Conservation (phyloP, 495 filamentous ascomycete genomes). For the Podospora sp. region DNA sequence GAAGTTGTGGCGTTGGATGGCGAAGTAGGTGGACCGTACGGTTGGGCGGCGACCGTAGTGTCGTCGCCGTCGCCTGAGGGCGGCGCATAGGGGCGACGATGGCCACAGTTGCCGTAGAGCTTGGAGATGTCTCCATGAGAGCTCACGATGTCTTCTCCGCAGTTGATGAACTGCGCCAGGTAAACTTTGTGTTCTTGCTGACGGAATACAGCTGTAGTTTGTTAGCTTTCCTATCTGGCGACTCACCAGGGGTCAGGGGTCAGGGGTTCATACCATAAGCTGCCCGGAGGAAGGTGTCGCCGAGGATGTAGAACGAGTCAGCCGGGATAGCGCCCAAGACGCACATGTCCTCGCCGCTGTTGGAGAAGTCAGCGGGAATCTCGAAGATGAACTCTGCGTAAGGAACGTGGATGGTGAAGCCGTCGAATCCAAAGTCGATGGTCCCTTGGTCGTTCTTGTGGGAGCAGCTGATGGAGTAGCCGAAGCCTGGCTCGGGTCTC, state of each 20-base stretch:
- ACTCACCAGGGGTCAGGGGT: neutral
- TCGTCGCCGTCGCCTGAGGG: neutral
- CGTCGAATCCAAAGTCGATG: slow-evolving; percentile 65
- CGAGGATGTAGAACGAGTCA: slow-evolving; percentile 47
- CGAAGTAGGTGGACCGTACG: neutral
- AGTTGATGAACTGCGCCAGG: slow-evolving; percentile 26
- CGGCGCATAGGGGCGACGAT: neutral
- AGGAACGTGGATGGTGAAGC: slow-evolving; percentile 65
- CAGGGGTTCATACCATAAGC: slow-evolving; percentile 58
- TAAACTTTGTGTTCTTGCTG: slow-evolving; percentile 32
- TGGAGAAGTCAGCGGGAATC: slow-evolving; percentile 26
- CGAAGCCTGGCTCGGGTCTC: slow-evolving; percentile 44
- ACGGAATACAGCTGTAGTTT: slow-evolving; percentile 25
- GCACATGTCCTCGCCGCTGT: slow-evolving; percentile 36
- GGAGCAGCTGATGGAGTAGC: slow-evolving; percentile 50
- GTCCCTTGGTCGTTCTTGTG: slow-evolving; percentile 56
- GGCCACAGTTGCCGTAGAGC: slow-evolving; percentile 23
- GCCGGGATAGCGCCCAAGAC: slow-evolving; percentile 42
- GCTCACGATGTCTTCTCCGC: slow-evolving; percentile 27
- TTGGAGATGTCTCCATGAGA: slow-evolving; percentile 23
- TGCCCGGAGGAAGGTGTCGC: slow-evolving; percentile 86
- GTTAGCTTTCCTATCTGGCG: neutral
- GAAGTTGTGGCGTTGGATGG: neutral
- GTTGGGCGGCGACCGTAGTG: neutral
- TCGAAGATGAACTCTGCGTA: slow-evolving; percentile 73